Conservation (phyloP, 305 asterid species). For the Fraxinus nigra region DNA sequence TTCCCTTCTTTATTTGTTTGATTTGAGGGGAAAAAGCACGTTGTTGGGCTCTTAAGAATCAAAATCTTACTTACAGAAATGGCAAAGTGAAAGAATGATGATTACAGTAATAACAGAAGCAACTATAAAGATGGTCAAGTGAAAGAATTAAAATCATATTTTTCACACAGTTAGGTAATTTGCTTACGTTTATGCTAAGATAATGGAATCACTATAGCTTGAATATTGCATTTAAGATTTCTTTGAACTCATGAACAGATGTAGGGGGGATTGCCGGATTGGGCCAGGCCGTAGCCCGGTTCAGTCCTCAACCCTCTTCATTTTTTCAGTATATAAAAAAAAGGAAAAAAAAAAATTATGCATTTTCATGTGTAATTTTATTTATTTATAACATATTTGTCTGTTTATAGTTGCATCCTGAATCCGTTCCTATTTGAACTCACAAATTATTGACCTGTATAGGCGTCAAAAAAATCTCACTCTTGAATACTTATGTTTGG, state of each 20-base stretch:
- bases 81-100: not conserved
- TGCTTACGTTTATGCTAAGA: not conserved
- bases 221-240: no score
- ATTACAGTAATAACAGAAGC: no score
- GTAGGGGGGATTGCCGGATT: no score
- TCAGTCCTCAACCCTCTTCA: no score
- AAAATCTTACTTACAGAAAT: not conserved
- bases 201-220: not conserved
- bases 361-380: no score
- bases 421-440: not conserved
- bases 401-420: no score
- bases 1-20: not conserved
- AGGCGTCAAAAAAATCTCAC: not conserved
- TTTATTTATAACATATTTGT: no score
- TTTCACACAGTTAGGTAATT: not conserved
- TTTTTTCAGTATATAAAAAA: no score
- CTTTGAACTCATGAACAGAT: no score
- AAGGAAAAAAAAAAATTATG: no score
- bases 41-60: not conserved
- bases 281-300: no score
- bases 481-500: not conserved
- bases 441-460: not conserved
- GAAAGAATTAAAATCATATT: no score
- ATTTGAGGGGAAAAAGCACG: not conserved
- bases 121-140: not conserved